Conservation (phyloP, 2,329 filamentous ascomycete species). For the Phaeophleospora eucalypticola region DNA sequence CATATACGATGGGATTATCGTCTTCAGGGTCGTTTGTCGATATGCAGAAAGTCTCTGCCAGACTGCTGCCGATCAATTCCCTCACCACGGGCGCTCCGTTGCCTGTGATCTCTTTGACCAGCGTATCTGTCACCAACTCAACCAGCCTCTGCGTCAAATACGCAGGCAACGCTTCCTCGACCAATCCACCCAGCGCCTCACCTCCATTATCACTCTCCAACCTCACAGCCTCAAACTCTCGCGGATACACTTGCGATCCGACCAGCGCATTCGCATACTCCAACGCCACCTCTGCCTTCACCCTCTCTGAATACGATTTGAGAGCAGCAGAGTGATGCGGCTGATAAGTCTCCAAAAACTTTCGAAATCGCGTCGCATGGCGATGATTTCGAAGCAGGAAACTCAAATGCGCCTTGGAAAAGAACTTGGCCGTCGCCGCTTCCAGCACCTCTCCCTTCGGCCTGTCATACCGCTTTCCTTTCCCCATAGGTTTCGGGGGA, state of each 20-base stretch:
- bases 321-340: conserved; percentile 34
- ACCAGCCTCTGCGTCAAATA: conserved; percentile 41
- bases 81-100: conserved; percentile 38
- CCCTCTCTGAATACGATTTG: conserved; percentile 37
- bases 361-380: conserved; percentile 34
- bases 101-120: conserved; percentile 44
- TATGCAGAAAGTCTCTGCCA: conserved; percentile 46
- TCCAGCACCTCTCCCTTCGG: too few relatives aligned
- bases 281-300: conserved; percentile 41
- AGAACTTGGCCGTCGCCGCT: too few relatives aligned
- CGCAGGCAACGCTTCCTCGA: conserved; percentile 39
- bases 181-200: conserved; percentile 34
- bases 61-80: conserved; percentile 37
- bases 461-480: too few relatives aligned
- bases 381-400: conserved; percentile 38
- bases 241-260: conserved; percentile 25
- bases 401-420: conserved; percentile 42
- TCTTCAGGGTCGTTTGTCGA: conserved; percentile 13
- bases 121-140: conserved; percentile 38
- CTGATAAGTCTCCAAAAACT: conserved; percentile 39
- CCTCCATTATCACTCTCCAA: conserved; percentile 35
- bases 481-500: conserved; percentile 31
- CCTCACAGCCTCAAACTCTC: conserved; percentile 35
- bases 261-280: conserved; percentile 45
- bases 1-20: conserved; percentile 43